Conservation (phyloP, 1,284 basidiomycete genomes). For the Cerrena zonata region DNA sequence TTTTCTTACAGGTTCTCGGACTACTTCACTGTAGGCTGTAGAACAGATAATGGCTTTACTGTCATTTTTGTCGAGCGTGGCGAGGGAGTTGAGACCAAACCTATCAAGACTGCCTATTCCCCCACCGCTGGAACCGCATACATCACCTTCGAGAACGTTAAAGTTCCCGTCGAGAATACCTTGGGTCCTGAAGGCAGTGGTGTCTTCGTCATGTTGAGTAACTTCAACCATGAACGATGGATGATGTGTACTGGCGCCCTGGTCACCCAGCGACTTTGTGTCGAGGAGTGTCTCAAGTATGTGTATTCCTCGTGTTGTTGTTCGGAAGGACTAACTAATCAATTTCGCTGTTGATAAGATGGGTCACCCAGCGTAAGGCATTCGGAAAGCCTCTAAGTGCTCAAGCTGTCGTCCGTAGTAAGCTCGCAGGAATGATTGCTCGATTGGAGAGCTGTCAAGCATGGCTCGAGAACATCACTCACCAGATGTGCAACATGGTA, state of each 20-base stretch:
- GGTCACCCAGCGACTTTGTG: slow-evolving; percentile 47
- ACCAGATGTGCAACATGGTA: slow-evolving; percentile 89
- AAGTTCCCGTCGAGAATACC: slow-evolving; percentile 81
- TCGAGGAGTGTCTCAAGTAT: slow-evolving; percentile 69
- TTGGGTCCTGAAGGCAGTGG: slow-evolving; percentile 80
- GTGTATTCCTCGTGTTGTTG: slow-evolving; percentile 10
- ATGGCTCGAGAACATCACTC: slow-evolving; percentile 86
- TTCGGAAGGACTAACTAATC: neutral
- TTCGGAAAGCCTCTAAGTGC: slow-evolving; percentile 81
- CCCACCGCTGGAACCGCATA: slow-evolving; percentile 77
- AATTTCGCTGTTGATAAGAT: slow-evolving; percentile 35
- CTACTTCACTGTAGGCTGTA: slow-evolving; percentile 61
- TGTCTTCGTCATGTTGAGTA: slow-evolving; percentile 72
- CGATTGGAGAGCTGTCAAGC: slow-evolving; percentile 75
- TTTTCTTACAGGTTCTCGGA: slow-evolving; percentile 25
- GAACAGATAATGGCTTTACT: slow-evolving; percentile 70
- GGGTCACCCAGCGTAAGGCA: slow-evolving; percentile 75
- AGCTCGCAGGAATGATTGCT: slow-evolving; percentile 82
- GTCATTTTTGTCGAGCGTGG: slow-evolving; percentile 76
- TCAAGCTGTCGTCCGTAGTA: slow-evolving; percentile 79
- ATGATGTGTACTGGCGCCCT: slow-evolving; percentile 66
- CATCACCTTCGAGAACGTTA: slow-evolving; percentile 84
- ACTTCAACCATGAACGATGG: slow-evolving; percentile 72
- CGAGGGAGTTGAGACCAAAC: slow-evolving; percentile 77
- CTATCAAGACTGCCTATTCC: slow-evolving; percentile 82